Evolutionary conservation across 2,329 filamentous ascomycete species (phyloP).

Genomic region (Ceratocystis alfenasii): DNA sequence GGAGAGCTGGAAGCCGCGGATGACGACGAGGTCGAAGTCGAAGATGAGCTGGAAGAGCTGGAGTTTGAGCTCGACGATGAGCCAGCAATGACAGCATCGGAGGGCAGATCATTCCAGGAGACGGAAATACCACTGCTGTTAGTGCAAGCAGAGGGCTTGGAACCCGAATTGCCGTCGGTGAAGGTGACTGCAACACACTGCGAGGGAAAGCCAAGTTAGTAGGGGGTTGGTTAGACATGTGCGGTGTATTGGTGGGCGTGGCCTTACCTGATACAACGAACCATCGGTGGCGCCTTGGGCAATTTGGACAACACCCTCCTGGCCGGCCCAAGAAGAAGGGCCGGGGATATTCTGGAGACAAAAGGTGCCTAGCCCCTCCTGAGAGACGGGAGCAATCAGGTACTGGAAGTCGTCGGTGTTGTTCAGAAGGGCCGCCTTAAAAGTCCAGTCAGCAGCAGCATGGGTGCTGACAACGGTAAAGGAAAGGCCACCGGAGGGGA

Average conservation of each 20-base stretch:
- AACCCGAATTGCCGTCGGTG: conserved; percentile 11
- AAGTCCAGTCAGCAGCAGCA: conserved; percentile 17
- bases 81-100: conserved; percentile 18
- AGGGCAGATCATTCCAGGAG: conserved; percentile 11
- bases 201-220: not conserved
- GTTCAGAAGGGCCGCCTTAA: conserved; percentile 19
- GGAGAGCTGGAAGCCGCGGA: conserved; percentile 15
- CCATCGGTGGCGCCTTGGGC: conserved; percentile 44
- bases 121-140: conserved; percentile 17
- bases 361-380: conserved; percentile 43
- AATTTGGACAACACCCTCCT: conserved; percentile 44
- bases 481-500: conserved; percentile 19
- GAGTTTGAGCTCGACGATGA: conserved; percentile 14
- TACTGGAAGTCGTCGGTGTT: conserved; percentile 21
- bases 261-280: conserved; percentile 42
- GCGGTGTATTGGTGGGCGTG: not conserved
- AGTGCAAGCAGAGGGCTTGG: conserved; percentile 17
- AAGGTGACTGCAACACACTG: conserved; percentile 22
- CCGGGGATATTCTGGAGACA: conserved; percentile 41
- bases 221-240: not conserved
- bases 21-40: conserved; percentile 10
- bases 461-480: conserved; percentile 21
- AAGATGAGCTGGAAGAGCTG: not conserved
- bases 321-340: conserved; percentile 40
- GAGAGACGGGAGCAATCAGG: conserved; percentile 26